phyloP scores from a whole-genome alignment of 495 filamentous ascomycete genomes.

The Beverwykella pulmonaria region DNA sequence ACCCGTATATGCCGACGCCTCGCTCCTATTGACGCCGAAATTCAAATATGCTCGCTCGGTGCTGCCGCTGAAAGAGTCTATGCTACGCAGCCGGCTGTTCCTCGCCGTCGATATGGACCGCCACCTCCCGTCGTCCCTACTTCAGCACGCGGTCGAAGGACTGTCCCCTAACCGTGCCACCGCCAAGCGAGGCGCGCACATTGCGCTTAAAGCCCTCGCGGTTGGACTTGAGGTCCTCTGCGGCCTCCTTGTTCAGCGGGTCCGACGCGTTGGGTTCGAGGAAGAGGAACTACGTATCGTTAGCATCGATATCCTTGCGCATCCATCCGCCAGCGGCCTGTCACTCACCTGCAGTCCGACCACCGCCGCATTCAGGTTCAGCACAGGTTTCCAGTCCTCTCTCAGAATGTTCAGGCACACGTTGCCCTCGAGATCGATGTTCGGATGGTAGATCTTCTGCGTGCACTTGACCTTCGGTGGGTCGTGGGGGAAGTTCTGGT shows the following conservation, averaged over 20 bases:
- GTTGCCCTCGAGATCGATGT: constrained; percentile 97
- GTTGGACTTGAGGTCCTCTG: constrained; percentile 83
- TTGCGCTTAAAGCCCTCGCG: constrained; percentile 89
- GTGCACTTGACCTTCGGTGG: constrained; percentile 97
- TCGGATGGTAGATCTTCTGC: constrained; percentile 98
- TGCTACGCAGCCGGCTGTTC: background rate
- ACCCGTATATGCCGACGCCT: constrained; percentile 18
- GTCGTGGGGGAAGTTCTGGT: constrained; percentile 94
- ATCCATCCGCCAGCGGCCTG: background rate
- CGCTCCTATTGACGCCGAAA: constrained; percentile 27
- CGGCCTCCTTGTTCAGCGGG: constrained; percentile 97
- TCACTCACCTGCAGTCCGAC: constrained; percentile 78
- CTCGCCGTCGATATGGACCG: background rate
- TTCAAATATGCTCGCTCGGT: constrained; percentile 30
- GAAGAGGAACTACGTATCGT: constrained; percentile 75
- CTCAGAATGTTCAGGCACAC: constrained; percentile 95
- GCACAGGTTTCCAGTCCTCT: constrained; percentile 98
- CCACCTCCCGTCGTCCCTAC: constrained; percentile 15
- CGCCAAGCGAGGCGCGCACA: constrained; percentile 78
- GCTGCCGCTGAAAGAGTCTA: background rate
- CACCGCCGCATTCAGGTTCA: constrained; percentile 95
- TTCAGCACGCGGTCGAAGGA: constrained; percentile 75
- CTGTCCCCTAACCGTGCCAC: constrained; percentile 72
- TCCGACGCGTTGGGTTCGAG: constrained; percentile 95
- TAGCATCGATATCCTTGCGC: constrained; percentile 12